Percentiles rank a stretch among this genome's conserved stretches.
These are phyloP conservation scores for Phytophthora cryptogea DNA, from an alignment of 352 stramenopile species.

Conservation along the genomic window DNA sequence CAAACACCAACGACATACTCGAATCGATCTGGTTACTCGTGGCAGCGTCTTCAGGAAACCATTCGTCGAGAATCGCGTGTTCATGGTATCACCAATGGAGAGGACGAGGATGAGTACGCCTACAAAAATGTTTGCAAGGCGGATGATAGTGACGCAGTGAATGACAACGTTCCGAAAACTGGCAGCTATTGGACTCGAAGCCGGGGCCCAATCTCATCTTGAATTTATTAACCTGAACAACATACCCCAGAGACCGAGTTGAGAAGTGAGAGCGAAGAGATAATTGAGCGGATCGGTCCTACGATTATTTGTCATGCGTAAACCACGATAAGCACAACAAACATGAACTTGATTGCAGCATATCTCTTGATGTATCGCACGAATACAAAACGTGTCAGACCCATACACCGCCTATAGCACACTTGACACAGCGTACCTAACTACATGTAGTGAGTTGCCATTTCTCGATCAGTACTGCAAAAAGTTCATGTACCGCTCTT, in stretches of 20 bases:
- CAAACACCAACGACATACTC: conserved; percentile 17
- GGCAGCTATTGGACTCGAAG: conserved; percentile 33
- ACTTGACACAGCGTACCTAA: conserved; percentile 14
- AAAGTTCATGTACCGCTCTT: conserved; percentile 1
- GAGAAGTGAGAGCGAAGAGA: conserved; percentile 6
- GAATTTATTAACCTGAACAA: conserved; percentile 17
- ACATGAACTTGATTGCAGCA: conserved; percentile 16
- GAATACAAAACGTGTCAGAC: conserved; percentile 18
- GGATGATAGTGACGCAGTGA: conserved; percentile 16
- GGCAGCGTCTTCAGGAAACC: conserved; percentile 75
- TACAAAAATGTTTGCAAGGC: conserved; percentile 25
- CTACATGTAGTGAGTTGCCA: conserved; percentile 1
- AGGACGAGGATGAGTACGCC: conserved; percentile 40
- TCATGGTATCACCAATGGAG: conserved; percentile 56
- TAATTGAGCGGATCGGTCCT: conserved; percentile 21
- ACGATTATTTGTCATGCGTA: conserved; percentile 26
- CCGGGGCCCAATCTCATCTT: conserved; percentile 21
- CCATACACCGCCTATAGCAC: neutral
- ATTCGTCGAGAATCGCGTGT: conserved; percentile 67
- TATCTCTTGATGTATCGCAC: conserved; percentile 18
- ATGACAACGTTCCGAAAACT: conserved; percentile 6
- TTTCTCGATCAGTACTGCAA: conserved; percentile 2
- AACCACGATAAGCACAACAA: conserved; percentile 21
- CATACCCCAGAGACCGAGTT: conserved; percentile 9
- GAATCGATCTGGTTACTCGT: conserved; percentile 65